phyloP scores from a whole-genome alignment of 129 eudicot species.

The Pulicaria dysenterica region DNA sequence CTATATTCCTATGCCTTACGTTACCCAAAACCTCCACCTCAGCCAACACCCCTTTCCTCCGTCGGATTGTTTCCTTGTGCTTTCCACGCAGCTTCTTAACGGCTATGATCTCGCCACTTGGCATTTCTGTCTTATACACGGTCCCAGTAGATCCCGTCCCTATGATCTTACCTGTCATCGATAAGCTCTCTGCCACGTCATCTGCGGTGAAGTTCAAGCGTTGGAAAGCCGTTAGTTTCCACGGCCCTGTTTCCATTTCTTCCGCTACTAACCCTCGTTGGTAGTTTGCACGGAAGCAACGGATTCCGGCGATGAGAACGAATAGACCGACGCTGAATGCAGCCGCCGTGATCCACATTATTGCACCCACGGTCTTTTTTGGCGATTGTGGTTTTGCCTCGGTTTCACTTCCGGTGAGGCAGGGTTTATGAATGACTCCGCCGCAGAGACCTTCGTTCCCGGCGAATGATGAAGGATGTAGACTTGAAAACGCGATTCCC shows the following conservation, averaged over 20 bases:
- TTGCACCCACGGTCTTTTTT: slow-evolving; percentile 67
- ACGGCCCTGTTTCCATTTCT: slow-evolving; percentile 64
- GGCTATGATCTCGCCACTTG: slow-evolving; percentile 94
- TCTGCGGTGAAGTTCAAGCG: slow-evolving; percentile 86
- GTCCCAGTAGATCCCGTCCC: slow-evolving; percentile 96
- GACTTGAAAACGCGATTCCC: slow-evolving; percentile 52
- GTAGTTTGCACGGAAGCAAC: slow-evolving; percentile 64
- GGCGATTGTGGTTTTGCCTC: slow-evolving; percentile 34
- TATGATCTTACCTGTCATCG: slow-evolving; percentile 71
- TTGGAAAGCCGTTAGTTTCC: slow-evolving; percentile 97
- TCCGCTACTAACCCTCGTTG: slow-evolving; percentile 31
- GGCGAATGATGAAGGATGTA: slow-evolving; percentile 82
- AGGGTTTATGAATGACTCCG: slow-evolving; percentile 53
- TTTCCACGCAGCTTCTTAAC: slow-evolving; percentile 90
- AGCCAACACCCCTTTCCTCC: slow-evolving; percentile 81
- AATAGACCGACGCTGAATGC: slow-evolving; percentile 75
- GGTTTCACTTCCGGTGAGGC: slow-evolving; percentile 35
- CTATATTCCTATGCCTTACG: slow-evolving; percentile 91
- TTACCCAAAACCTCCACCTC: slow-evolving; percentile 97
- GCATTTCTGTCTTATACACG: slow-evolving; percentile 93
- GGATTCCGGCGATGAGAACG: slow-evolving; percentile 62
- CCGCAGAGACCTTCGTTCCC: slow-evolving; percentile 97
- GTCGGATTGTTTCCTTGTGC: slow-evolving; percentile 68
- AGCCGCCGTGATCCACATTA: slow-evolving; percentile 84
- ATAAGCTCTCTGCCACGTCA: slow-evolving; percentile 72